Evolutionary conservation across 257 asterid species (phyloP), one percentile per base, ranked within the genome.

Genomic region (Penstemon barbatus): DNA sequence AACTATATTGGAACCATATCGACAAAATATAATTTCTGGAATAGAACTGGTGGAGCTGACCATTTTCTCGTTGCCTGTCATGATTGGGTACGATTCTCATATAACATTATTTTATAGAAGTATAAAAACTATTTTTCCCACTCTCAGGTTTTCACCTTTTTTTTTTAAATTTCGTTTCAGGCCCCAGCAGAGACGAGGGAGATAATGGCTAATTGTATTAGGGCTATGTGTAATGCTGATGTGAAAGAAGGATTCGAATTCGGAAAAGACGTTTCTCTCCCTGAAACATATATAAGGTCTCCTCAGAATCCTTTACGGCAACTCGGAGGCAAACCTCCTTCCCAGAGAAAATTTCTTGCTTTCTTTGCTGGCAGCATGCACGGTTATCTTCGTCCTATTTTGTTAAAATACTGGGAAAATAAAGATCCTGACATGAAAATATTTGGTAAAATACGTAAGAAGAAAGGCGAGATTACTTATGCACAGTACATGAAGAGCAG

Each of bases 331-430:
- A 81, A 82, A 55, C 87, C 89, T n/a, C 85, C 91, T 45, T 80
- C 92, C 64, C 68, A 77, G 69, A 81, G 99, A 18, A 72, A 45
- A 39, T 79, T 71, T 76, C 92, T 93, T 43, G 99, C 97, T 33
- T 93, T 93, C 83, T 93, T 93, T 57, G 97, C 99, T 2, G 97
- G 99, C 55, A 81, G 66, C 78, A 85, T 87, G 89, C 97, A 93
- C 45, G 99, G 99, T n/a, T 90, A 90, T 62, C 89, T 93, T 63
- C 97, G 97, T 4, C 95, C 97, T 4, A 69, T 83, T 67, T 74
- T 93, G 36, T 65, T 93, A 44, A 69, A 78, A 0, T 63, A 88
- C 75, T 93, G 99, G 99, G 81, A 81, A 72, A 76, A 81, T 71
- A 92, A 89, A 74, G 99, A 93, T 64, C 92, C 95, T 0, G 96